phyloP scores from a whole-genome alignment of 345 rosid species.

The Lumnitzera littorea region DNA sequence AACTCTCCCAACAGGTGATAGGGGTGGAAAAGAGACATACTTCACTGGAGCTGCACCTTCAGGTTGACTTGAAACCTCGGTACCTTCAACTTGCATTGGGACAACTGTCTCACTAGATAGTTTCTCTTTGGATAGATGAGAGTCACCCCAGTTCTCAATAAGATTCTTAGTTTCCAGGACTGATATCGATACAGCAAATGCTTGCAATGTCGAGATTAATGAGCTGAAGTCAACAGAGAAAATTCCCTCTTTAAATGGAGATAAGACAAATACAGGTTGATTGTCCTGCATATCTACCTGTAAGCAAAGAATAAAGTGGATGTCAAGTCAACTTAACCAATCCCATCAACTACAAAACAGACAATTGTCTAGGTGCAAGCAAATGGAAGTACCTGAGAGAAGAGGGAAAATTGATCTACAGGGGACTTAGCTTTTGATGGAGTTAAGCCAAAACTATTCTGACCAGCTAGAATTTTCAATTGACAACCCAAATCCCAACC shows the following conservation, averaged over 20 bases:
- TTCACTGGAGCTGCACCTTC: constrained; percentile 41
- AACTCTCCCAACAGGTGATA: constrained; percentile 74
- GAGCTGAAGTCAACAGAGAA: constrained; percentile 82
- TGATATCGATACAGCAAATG: constrained; percentile 76
- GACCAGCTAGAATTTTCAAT: constrained; percentile 52
- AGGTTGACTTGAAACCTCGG: constrained; percentile 22
- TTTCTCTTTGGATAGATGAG: constrained; percentile 19
- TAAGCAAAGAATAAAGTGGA: constrained; percentile 8
- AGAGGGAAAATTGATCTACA: constrained; percentile 18
- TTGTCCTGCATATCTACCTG: constrained; percentile 59
- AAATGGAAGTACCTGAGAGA: constrained; percentile 10
- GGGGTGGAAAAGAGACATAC: constrained; percentile 54
- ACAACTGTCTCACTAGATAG: constrained; percentile 17
- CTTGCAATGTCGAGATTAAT: constrained; percentile 62
- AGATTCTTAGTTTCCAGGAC: constrained; percentile 47
- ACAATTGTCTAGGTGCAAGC: not conserved
- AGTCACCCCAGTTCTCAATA: constrained; percentile 18
- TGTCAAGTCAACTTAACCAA: not conserved
- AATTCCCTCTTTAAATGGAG: constrained; percentile 65
- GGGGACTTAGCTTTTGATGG: not conserved
- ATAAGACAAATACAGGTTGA: constrained; percentile 52
- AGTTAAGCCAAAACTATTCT: constrained; percentile 21
- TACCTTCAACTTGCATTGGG: constrained; percentile 18
- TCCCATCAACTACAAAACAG: not conserved
- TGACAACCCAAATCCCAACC: constrained; percentile 96